Evolutionary conservation across 176 grass and related monocot genomes (phyloP).

Genomic region (Pontederia crassipes): DNA sequence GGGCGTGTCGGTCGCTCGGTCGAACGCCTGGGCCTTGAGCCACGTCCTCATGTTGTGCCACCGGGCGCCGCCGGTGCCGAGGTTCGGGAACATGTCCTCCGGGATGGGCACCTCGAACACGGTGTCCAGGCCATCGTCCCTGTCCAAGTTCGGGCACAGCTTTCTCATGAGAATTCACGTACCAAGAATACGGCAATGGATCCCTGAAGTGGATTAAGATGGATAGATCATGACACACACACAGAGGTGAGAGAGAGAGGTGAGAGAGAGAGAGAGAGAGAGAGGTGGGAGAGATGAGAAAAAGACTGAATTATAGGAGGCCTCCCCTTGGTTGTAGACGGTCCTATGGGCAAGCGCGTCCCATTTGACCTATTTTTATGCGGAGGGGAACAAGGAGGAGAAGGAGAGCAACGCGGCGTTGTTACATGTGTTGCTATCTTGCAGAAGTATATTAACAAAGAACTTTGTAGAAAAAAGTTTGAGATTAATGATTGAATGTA

Average conservation of each 20-base stretch:
- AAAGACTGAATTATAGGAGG: background rate
- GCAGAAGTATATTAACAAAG: too few relatives aligned
- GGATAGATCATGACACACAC: background rate
- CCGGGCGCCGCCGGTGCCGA: constrained; percentile 24
- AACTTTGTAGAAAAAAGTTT: too few relatives aligned
- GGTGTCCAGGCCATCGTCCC: constrained; percentile 85
- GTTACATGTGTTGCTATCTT: too few relatives aligned
- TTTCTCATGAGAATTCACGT: constrained; percentile 51
- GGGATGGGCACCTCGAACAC: constrained; percentile 98
- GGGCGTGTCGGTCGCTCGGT: constrained; percentile 35
- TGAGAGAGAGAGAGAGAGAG: background rate
- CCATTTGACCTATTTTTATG: background rate
- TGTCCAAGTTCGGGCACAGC: constrained; percentile 76
- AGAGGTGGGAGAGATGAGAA: background rate
- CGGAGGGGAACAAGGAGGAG: too few relatives aligned
- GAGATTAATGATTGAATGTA: too few relatives aligned
- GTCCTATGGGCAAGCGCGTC: background rate
- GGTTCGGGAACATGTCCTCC: constrained; percentile 68
- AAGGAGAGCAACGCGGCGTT: too few relatives aligned
- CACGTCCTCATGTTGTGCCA: constrained; percentile 59
- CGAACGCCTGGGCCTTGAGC: constrained; percentile 88
- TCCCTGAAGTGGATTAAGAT: background rate
- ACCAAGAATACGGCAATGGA: background rate
- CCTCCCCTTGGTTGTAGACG: constrained; percentile 7
- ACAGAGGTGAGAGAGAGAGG: background rate